phyloP scores from a whole-genome alignment of 352 stramenopile genomes.

The Phytopythium helicoides region DNA sequence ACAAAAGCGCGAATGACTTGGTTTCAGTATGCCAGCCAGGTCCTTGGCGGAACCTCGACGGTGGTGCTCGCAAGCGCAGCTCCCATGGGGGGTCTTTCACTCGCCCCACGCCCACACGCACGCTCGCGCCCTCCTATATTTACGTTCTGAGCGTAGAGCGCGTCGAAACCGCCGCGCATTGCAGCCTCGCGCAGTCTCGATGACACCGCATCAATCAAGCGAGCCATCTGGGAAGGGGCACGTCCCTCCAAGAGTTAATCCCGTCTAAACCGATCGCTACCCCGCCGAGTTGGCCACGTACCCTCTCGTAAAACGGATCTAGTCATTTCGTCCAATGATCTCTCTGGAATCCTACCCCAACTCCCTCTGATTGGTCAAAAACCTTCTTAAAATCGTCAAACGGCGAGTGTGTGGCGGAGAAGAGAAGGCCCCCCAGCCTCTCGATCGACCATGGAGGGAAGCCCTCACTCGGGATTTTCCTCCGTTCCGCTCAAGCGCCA shows the following conservation, averaged over 20 bases:
- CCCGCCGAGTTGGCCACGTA: slow-evolving; percentile 2
- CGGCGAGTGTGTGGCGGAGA: slow-evolving; percentile 50
- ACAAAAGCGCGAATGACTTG: slow-evolving; percentile 1
- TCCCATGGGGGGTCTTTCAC: too few species aligned
- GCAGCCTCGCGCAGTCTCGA: too few species aligned
- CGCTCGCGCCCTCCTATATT: too few species aligned
- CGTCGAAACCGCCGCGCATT: too few species aligned
- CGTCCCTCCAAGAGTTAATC: too few species aligned
- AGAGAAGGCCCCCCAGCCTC: slow-evolving; percentile 12
- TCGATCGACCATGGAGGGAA: slow-evolving; percentile 5
- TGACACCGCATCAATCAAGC: too few species aligned
- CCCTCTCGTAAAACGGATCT: slow-evolving; percentile 3
- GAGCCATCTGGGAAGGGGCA: too few species aligned
- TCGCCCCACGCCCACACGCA: too few species aligned
- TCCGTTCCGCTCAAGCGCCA: slow-evolving; percentile 58
- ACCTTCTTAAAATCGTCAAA: slow-evolving; percentile 22
- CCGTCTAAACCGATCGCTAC: too few species aligned
- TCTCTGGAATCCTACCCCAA: not conserved
- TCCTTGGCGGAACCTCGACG: not conserved
- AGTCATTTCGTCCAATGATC: slow-evolving; percentile 39
- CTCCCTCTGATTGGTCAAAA: slow-evolving; percentile 22
- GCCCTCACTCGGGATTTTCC: slow-evolving; percentile 88
- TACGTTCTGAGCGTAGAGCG: too few species aligned
- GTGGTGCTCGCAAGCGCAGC: too few species aligned
- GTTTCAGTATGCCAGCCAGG: not conserved